Base-by-base conservation (phyloP, 1,284 basidiomycete genomes). In the Ustilago bromivora region DNA sequence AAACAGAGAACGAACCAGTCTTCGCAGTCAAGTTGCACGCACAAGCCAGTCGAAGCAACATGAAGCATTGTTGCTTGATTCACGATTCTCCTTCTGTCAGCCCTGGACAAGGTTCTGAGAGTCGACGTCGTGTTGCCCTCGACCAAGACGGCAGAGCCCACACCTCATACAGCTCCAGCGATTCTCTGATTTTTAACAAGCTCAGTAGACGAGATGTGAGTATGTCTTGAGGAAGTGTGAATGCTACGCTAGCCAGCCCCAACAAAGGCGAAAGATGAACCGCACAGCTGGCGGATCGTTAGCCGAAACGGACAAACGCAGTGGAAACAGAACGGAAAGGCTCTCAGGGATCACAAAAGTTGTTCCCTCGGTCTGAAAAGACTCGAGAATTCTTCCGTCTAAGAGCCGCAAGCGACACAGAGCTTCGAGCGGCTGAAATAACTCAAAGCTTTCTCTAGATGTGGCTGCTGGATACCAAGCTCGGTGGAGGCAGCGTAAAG, bases 41-140 rank as follows among this genome's bases (percentile, higher is more conserved):
- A 71, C 68, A 71, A 66, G 68, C 59, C 68, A 70, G 8, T 4
- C 19, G 28, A 19, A 13, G 11, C 43, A 46, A 23, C 13, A 17
- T 41, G 11, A 17, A 15, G 10, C n/a, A 19, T 19, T 46, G 43
- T 46, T 8, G 43, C 43, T 19, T 8, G n/a, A 19, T 46, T 19
- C 43, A 17, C 47, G n/a, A 8, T 7, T 51, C 19, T 51, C 19
- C 13, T 43, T 15, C 13, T 17, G 23, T 28, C 23, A 28, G 23
- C 23, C 23, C 23, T 28, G 23, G 13, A 41, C 7, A 13, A 41
- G 15, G 17, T 1, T 13, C 40, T 41, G 13, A 41, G 40, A 15
- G 15, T 13, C 43, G 19, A n/a, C n/a, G n/a, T 19, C 43, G 43
- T 19, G 43, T 46, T 46, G 43, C n/a, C 7, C 23, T 19, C n/a